Base-by-base conservation (phyloP, 768 basidiomycete genomes). In the Kondoa subrosea region DNA sequence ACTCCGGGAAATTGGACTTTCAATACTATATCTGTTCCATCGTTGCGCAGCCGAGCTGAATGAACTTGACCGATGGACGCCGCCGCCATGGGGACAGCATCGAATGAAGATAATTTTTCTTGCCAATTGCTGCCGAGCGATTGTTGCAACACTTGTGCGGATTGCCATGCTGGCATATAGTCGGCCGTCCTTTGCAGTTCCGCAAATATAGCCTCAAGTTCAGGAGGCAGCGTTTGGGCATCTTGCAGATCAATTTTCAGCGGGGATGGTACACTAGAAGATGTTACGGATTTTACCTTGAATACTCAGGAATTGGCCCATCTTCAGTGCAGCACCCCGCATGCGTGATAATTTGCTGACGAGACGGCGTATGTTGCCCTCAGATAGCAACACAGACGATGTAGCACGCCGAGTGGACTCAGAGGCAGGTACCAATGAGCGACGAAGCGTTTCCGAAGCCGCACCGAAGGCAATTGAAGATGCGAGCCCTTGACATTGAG, bases 121-220 rank as follows among this genome's bases (percentile, higher is more conserved):
- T 79, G 76, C 91, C 92, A 96, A 29, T 84, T 80, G 0, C 82
- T 75, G 1, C 91, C 91, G 3, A 95, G 81, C 4, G 90, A 83
- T n/a, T 80, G 73, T 0, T 73, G 75, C 78, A 99, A 81, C 32
- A 91, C 91, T 75, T 74, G 70, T 79, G 87, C 84, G 85, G 96
- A 87, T 76, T 99, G 93, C 87, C 88, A 92, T 72, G 93, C 87
- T 0, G 93, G 93, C 93, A 99, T 99, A 76, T 96, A 96, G 77
- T 99, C 90, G 0, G 93, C 93, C 72, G 87, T 85, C 71, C 93
- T 89, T 75, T 97, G 93, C 0, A 99, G 92, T 31, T 87, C 81
- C 64, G 90, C 83, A 72, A 99, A 85, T 32, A 99, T 87, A 66
- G 83, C 82, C 74, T 96, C 91, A 1, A 96, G 78, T 71, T 93